Evolutionary conservation across 306 rosid species (phyloP).

Genomic region (Lathyrus sativus): DNA sequence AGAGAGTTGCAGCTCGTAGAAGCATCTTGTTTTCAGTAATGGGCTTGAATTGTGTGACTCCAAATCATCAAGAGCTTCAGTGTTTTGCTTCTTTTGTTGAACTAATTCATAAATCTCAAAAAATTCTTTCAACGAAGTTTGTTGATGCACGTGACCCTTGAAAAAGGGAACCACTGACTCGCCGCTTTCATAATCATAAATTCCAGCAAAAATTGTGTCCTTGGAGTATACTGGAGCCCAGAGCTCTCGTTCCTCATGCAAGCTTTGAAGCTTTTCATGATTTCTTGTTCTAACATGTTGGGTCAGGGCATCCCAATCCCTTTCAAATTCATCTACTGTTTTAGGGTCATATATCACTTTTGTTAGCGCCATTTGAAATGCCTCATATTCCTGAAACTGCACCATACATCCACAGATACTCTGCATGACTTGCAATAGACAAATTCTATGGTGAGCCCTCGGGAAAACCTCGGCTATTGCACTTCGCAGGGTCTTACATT

Average conservation of each 20-base stretch:
- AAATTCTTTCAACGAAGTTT: constrained; percentile 77
- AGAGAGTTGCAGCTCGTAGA: constrained; percentile 84
- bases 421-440: constrained; percentile 63
- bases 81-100: constrained; percentile 55
- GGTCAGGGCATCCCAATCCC: constrained; percentile 76
- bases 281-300: constrained; percentile 61
- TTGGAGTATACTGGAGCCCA: constrained; percentile 86
- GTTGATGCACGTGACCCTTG: constrained; percentile 62
- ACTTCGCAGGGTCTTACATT: constrained; percentile 65
- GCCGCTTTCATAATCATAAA: constrained; percentile 56
- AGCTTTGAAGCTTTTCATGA: constrained; percentile 56
- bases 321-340: constrained; percentile 84
- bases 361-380: constrained; percentile 58
- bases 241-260: constrained; percentile 75
- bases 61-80: constrained; percentile 68
- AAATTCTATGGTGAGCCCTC: constrained; percentile 78
- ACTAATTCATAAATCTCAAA: constrained; percentile 60
- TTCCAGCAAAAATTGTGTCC: constrained; percentile 84
- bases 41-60: constrained; percentile 67
- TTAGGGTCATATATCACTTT: constrained; percentile 56
- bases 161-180: constrained; percentile 61
- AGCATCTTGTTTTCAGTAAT: constrained; percentile 61
- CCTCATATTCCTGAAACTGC: constrained; percentile 65
- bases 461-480: constrained; percentile 94
- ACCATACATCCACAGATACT: constrained; percentile 64